Evolutionary conservation across 208 protist genomes (phyloP), one percentile per base, ranked within the genome.

Genomic region (Acanthamoeba royreba): DNA sequence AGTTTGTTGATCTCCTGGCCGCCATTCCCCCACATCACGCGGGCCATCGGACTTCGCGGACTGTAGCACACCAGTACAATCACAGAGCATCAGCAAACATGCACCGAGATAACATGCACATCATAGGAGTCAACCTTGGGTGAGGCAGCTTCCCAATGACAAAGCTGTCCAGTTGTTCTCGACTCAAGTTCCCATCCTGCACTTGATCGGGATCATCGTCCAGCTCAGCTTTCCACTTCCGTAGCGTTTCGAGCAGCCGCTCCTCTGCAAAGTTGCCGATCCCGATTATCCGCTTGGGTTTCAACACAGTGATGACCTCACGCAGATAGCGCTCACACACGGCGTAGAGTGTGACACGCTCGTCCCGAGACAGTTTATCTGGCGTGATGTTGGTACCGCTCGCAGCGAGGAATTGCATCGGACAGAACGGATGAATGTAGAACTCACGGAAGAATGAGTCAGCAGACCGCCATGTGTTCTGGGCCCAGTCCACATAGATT

Each of bases 241-340:
- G 22, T 17, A 88, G 79, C 11, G 79, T 61, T 28, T 61, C 22
- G 22, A 28, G 43, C 0, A 88, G 25, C 17, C 79, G 43, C 45
- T 88, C 79, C 13, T 88, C 79, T 28, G 79, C 79, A 33, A 88
- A 88, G 79, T 88, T 88, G n/a, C 79, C 79, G 31, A 88, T 88
- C 4, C 28, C 43, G 45, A 88, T 55, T 38, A 88, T 31, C n/a
- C 49, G 1, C 43, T 88, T 52, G 22, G 79, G 79, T 31, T 22
- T n/a, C 47, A 88, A 35, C 49, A 88, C 13, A 28, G 25, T 4
- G 45, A 88, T 61, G 0, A 38, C 79, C 45, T 88, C 49, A 17
- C 45, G 43, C 79, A 88, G 13, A 31, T 38, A 52, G 43, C 49
- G 47, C 19, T 88, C 79, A 38, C 79, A 88, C 43, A 88, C 79